Base-by-base conservation (phyloP, 768 basidiomycete genomes). In the Leccinum disarticulatum region DNA sequence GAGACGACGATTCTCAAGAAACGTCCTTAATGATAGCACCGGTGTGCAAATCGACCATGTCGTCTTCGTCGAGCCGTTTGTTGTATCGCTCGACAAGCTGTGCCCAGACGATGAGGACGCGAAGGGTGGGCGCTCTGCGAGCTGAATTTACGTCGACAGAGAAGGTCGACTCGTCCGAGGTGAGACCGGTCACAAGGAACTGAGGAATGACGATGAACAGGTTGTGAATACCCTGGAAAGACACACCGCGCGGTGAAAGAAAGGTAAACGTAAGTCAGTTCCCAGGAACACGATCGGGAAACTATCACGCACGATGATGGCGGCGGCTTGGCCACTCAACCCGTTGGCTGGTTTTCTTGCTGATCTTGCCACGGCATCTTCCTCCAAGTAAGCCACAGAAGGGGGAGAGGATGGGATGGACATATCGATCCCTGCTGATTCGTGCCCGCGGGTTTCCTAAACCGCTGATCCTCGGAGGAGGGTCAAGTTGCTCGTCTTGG, bases 181-280 rank as follows among this genome's bases (percentile, higher is more conserved):
- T n/a, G 5, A 98, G 73, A 25, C 87, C 93, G 0, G 92, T 95
- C 33, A 95, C 89, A 43, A 98, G 80, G 74, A 98, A 95, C 68
- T 98, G 96, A 0, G 96, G 96, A 7, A 97, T 77, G 59, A 98
- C 96, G 61, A 98, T 79, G 73, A 91, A 96, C 59, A 97, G 83
- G 68, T 97, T 98, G 74, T 98, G 95, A 55, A 98, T 96, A 43
- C 96, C 95, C 92, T 94, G 61, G 35, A 14, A 35, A 28, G 15
- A 19, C 19, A 46, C 43, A 22, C 38, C 58, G 30, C 31, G 19
- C 14, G 51, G n/a, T 31, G 51, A 14, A 33, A 52, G 33, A n/a
- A 43, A 41, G 15, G 33, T 13, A 56, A 9, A 43, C 11, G 33
- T 47, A 31, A 57, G 11, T 43, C 25, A 28, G 27, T 55, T 33